Base-by-base conservation (phyloP, 495 filamentous ascomycete genomes). In the Penicillium tannophilum region DNA sequence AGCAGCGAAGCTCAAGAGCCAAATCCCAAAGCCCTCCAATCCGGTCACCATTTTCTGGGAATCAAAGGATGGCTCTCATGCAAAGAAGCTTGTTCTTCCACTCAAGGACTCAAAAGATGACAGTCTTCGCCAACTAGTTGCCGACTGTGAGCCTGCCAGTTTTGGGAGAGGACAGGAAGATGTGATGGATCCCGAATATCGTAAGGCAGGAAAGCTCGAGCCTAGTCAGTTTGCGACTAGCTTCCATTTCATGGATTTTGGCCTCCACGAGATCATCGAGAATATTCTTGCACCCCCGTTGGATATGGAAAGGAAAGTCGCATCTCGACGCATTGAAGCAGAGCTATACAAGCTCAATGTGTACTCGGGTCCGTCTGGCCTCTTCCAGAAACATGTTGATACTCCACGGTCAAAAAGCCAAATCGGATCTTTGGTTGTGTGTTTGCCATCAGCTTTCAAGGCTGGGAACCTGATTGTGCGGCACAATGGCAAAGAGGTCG, bases 271-370 rank as follows among this genome's bases (percentile, higher is more conserved):
- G 28, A 63, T 66, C 0, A 65, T 86, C 31, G 65, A 77, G 10
- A 76, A 83, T 49, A 50, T 70, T 3, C 72, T 87, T 9, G 63
- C 84, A 17, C 82, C 82, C 1, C 70, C 63, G 17, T 60, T 76
- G 24, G 58, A 49, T 28, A 33, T 49, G 1, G 9, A 9, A 2
- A 36, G 62, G n/a, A 56, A 64, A 23, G 26, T 8, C 16, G 16
- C 12, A 8, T 1, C 9, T 36, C 54, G 62, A 3, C 58, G 55
- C 17, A 63, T 83, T 5, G 59, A 20, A 8, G 77, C 79, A 0
- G 80, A 86, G 65, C 63, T 85, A 1, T 86, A 84, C 67, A 85
- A 85, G 60, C 64, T 86, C 14, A 87, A 86, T 63, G 80, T 79
- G n/a, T 86, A 86, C 59, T 76, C 76, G 0, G 78, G 71, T 1